These are phyloP conservation scores for Zea luxurians DNA, from an alignment of 176 grass and related monocot genomes.

Conservation along the genomic window DNA sequence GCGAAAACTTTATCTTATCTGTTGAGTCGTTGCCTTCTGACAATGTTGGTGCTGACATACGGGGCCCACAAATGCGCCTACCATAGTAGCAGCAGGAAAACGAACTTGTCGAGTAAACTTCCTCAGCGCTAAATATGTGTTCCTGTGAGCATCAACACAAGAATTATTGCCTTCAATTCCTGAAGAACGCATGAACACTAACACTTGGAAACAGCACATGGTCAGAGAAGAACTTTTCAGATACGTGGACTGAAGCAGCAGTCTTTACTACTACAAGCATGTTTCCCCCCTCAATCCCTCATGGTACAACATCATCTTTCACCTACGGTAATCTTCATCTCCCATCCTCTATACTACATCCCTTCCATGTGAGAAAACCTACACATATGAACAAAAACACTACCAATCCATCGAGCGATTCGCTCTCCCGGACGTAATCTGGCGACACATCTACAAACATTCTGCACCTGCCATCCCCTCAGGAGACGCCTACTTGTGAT, in stretches of 20 bases:
- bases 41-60: background rate
- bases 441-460: constrained; percentile 51
- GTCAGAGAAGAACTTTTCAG: constrained; percentile 8
- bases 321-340: constrained; percentile 44
- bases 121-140: too few species aligned
- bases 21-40: too few species aligned
- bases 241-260: constrained; percentile 17
- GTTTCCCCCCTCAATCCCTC: constrained; percentile 25
- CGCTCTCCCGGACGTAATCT: constrained; percentile 39
- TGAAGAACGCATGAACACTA: background rate
- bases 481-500: constrained; percentile 2
- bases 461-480: background rate
- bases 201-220: background rate
- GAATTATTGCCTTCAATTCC: background rate
- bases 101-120: background rate
- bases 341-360: constrained; percentile 23
- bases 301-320: constrained; percentile 25
- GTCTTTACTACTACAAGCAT: constrained; percentile 22
- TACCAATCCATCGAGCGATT: constrained; percentile 33
- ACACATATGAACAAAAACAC: constrained; percentile 61
- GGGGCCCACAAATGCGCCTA: background rate
- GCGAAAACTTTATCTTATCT: too few species aligned
- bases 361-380: constrained; percentile 44
- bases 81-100: background rate
- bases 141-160: too few species aligned